These are phyloP conservation scores for Kwoniella europaea DNA, from an alignment of 768 basidiomycete genomes.

Conservation along the genomic window DNA sequence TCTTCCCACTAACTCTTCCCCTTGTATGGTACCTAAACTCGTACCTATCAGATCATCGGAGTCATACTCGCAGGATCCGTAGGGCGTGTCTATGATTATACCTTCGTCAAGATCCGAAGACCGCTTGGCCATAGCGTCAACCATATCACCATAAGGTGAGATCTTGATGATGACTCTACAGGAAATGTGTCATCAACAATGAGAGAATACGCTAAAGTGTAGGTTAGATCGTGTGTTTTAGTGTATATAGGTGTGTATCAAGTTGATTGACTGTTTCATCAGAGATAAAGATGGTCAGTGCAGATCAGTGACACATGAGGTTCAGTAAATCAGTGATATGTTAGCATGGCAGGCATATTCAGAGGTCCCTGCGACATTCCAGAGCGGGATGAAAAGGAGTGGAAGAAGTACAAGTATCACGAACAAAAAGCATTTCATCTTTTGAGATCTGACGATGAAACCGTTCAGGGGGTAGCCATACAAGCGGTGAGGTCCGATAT, in stretches of 20 bases:
- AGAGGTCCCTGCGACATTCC: not conserved
- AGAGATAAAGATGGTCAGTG: not conserved
- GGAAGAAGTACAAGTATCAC: slow-evolving; percentile 1
- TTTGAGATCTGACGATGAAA: not conserved
- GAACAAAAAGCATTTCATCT: slow-evolving; percentile 12
- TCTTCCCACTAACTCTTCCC: not conserved
- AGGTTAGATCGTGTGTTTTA: not conserved
- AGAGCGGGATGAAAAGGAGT: not conserved
- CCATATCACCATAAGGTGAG: too few species aligned
- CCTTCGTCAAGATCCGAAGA: not conserved
- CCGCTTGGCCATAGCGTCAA: not conserved
- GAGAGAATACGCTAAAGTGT: not conserved
- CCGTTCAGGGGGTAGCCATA: not conserved
- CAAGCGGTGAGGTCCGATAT: not conserved
- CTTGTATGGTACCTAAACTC: not conserved
- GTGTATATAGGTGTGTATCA: not conserved
- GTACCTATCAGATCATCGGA: not conserved
- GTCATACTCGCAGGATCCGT: not conserved
- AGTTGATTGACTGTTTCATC: not conserved
- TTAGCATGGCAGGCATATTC: not conserved
- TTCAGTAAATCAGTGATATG: not conserved
- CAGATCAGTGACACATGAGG: not conserved
- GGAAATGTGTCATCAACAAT: not conserved
- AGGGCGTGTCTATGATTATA: not conserved
- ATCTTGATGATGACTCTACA: not conserved